Evolutionary conservation across 2,329 filamentous ascomycete genomes (phyloP), one percentile per base, ranked within the genome.

Genomic region (Chaetomium sp.): DNA sequence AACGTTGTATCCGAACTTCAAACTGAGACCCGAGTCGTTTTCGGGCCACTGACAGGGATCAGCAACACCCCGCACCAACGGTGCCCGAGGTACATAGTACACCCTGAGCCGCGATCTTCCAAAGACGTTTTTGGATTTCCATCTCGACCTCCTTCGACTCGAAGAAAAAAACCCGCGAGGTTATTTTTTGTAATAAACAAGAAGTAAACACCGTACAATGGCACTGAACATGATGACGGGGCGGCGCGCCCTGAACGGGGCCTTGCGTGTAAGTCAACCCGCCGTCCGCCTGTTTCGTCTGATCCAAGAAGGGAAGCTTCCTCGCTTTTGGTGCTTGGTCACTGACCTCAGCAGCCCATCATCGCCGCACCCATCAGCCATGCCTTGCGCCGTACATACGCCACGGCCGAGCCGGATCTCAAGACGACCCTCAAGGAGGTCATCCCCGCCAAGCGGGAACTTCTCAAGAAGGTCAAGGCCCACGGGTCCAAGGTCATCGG

Each of bases 401-500:
- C 88, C 44, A 79, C 84, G 50, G 79, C 88, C 56, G 92, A 97
- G 72, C 89, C 88, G 57, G 88, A 92, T 69, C 84, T 99, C 68
- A 99, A 97, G 76, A 79, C 88, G 52, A 89, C 89, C 11, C 84
- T 99, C 63, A 87, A 85, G 67, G 83, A 85, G 64, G 82, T 85
- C 57, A 95, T 99, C 65, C 94, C 94, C 37, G 90, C 85, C 59
- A 97, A 97, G 78, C 85, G 91, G 52, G 92, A 96, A 72, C 85
- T 96, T 19, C 76, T 97, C 66, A 94, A 96, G 75, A 88, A 91
- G 73, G 89, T 97, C 76, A 97, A 96, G 78, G 82, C 86, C 56
- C 84, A 92, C 70, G 81, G 83, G 52, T 82, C 86, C 67, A 94
- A 91, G 73, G 85, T 86, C 58, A 86, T 97, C 66, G 92, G 92